These are phyloP conservation scores for Kodamaea jinghongensis DNA, from an alignment of 805 yeast genomes.

Conservation along the genomic window DNA sequence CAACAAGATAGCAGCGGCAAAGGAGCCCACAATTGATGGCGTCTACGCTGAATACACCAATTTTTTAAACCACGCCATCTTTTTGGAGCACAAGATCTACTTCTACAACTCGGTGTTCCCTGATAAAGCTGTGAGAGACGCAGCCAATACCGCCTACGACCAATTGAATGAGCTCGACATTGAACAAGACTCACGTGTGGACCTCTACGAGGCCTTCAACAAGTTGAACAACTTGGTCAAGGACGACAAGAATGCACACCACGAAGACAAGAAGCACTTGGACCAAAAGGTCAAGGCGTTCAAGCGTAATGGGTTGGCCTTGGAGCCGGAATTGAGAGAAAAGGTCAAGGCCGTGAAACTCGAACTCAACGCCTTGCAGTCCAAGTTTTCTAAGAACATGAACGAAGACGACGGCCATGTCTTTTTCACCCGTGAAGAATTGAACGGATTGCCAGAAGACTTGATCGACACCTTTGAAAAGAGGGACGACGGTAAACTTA, in stretches of 20 bases:
- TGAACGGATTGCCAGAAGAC: slow-evolving; percentile 71
- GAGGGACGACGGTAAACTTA: slow-evolving; percentile 42
- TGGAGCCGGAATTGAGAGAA: slow-evolving; percentile 53
- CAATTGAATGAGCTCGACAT: slow-evolving; percentile 54
- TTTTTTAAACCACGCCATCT: slow-evolving; percentile 48
- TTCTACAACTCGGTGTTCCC: slow-evolving; percentile 74
- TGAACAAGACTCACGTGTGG: slow-evolving; percentile 63
- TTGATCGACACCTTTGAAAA: slow-evolving; percentile 57
- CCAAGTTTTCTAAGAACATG: slow-evolving; percentile 60
- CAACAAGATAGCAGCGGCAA: slow-evolving; percentile 51
- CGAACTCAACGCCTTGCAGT: slow-evolving; percentile 53
- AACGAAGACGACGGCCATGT: slow-evolving; percentile 69
- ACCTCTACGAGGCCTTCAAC: slow-evolving; percentile 59
- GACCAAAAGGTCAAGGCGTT: slow-evolving; percentile 56
- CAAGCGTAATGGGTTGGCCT: slow-evolving; percentile 66
- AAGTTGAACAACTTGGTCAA: slow-evolving; percentile 42
- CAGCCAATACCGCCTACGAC: slow-evolving; percentile 63
- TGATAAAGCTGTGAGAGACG: slow-evolving; percentile 64
- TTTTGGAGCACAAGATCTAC: slow-evolving; percentile 49
- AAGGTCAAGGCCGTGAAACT: slow-evolving; percentile 57
- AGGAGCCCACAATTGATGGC: slow-evolving; percentile 53
- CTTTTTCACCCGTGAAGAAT: slow-evolving; percentile 59
- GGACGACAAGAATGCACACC: slow-evolving; percentile 32
- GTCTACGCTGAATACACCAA: slow-evolving; percentile 53
- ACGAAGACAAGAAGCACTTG: slow-evolving; percentile 56